Conservation (phyloP, 169 alveolate species). For the Babesia bigemina region DNA sequence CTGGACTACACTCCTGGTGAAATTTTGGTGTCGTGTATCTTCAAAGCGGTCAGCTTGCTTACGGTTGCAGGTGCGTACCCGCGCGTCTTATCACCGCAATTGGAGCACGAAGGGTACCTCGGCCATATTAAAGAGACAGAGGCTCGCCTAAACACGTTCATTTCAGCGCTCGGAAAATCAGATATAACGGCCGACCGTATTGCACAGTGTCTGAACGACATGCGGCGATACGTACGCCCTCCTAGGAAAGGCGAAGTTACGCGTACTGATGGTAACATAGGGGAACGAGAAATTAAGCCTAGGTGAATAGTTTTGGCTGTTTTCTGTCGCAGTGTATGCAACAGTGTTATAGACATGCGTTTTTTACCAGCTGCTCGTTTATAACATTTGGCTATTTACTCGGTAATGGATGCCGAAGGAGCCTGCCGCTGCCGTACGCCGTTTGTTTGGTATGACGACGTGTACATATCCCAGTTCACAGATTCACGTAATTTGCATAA, state of each 20-base stretch:
- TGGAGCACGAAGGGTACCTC: not conserved
- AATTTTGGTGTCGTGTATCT: slow-evolving; percentile 38
- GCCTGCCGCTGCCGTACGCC: no score
- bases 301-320: no score
- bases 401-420: no score
- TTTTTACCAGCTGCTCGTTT: no score
- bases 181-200: slow-evolving; percentile 6
- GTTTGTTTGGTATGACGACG: no score
- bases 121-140: not conserved
- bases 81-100: not conserved
- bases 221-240: not conserved
- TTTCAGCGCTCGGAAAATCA: slow-evolving; percentile 4
- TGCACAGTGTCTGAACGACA: slow-evolving; percentile 14
- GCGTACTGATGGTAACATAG: no score
- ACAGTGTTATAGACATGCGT: no score
- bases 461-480: not conserved
- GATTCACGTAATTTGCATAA: not conserved
- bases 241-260: no score
- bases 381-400: no score
- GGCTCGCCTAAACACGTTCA: slow-evolving; percentile 10
- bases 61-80: slow-evolving; percentile 12
- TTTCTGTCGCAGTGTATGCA: no score
- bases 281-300: no score
- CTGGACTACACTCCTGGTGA: slow-evolving; percentile 60
- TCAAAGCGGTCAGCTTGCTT: slow-evolving; percentile 48